Base-by-base conservation (phyloP, 2,329 filamentous ascomycete genomes). In the Plectosphaerella cucumerina region DNA sequence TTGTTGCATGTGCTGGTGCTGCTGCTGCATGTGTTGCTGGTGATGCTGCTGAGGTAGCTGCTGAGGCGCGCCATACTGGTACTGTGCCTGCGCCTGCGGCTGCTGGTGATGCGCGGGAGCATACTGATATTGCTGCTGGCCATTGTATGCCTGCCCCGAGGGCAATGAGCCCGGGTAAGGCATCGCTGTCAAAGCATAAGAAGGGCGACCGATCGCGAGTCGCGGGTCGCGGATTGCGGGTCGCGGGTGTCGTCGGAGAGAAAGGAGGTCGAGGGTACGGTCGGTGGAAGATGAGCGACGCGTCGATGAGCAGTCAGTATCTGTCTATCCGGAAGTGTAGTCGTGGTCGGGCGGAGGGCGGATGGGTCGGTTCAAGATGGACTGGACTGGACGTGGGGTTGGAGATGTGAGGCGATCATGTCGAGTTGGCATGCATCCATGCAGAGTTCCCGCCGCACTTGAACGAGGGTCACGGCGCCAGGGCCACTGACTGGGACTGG, bases 141-240 rank as follows among this genome's bases (percentile, higher is more conserved):
- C 67, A 55, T 65, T 61, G 60, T 63, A 73, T 56, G 62, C 62
- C 63, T 69, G 68, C 59, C 69, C 68, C 55, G 68, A 62, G 60
- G 70, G 69, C 65, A 70, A 63, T 56, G 63, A 65, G 62, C 65
- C 66, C 58, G 65, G 64, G 61, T 63, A 68, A 56, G 62, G 64
- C 62, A 70, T 65, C 53, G 60, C 62, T 62, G 60, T 52, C 50
- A 52, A 48, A 50, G 47, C 58, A 60, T 59, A 55, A 43, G 45
- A 39, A 31, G 12, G 26, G 34, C 17, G 39, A 18, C 49, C 50
- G 42, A 42, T 42, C 39, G 39, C 39, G 39, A 20, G 18, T 18
- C 39, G 39, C 39, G 39, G 39, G 35, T 39, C 39, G 39, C 39
- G 39, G 39, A 17, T 20, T 18, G 39, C n/a, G 39, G 15, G 39